Evolutionary conservation across 208 protist species (phyloP).

Genomic region (Trypanosoma cruzi): DNA sequence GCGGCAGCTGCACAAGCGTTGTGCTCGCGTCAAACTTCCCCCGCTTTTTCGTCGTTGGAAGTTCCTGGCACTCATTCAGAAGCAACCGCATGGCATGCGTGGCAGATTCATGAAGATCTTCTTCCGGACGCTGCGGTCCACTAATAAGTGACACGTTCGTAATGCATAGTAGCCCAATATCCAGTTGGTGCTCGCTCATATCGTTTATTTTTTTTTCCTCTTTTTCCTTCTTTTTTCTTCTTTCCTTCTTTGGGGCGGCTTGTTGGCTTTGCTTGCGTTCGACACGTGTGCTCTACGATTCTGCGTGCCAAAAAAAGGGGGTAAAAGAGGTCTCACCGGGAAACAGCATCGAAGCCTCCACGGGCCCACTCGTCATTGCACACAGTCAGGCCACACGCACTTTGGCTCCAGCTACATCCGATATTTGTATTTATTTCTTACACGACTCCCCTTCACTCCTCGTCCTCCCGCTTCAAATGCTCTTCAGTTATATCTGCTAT

Average conservation of each 20-base stretch:
- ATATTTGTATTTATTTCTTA: too few relatives aligned
- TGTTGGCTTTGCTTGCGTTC: neutral
- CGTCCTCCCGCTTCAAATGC: too few relatives aligned
- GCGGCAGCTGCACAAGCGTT: constrained; percentile 76
- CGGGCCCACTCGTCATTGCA: too few relatives aligned
- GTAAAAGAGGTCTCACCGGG: neutral
- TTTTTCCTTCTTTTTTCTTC: neutral
- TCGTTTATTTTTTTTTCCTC: neutral
- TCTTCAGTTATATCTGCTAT: neutral
- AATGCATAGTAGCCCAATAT: constrained; percentile 78
- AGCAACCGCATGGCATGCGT: constrained; percentile 67
- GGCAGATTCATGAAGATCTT: constrained; percentile 71
- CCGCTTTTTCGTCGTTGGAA: constrained; percentile 77
- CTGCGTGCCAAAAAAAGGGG: neutral
- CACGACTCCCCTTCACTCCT: too few relatives aligned
- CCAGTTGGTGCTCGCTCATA: constrained; percentile 81
- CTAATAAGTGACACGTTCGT: constrained; percentile 82
- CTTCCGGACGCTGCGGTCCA: constrained; percentile 78
- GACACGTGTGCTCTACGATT: neutral
- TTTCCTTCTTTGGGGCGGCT: neutral
- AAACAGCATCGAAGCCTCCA: too few relatives aligned
- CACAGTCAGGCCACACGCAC: too few relatives aligned
- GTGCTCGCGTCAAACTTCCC: constrained; percentile 77
- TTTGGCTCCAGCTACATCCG: too few relatives aligned
- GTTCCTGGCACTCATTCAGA: constrained; percentile 62